These are phyloP conservation scores for Trichothecium roseum DNA, from an alignment of 2,329 filamentous ascomycete genomes.

Conservation along the genomic window DNA sequence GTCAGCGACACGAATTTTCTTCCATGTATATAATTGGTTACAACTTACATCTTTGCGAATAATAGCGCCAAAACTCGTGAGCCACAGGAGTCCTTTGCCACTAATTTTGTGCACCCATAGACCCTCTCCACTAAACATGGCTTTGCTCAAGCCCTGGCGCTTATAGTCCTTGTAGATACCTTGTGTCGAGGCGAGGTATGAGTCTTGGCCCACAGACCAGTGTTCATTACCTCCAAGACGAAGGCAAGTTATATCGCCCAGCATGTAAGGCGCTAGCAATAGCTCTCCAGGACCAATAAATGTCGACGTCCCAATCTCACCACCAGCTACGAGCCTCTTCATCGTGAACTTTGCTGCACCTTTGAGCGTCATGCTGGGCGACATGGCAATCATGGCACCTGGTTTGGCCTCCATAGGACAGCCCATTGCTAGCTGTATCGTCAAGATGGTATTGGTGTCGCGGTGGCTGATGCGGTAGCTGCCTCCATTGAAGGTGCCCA, in stretches of 20 bases:
- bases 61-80: conserved; percentile 90
- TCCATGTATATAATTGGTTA: too few relatives aligned
- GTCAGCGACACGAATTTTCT: conserved; percentile 7
- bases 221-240: conserved; percentile 59
- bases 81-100: conserved; percentile 74
- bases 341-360: conserved; percentile 76
- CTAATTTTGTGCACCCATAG: conserved; percentile 81
- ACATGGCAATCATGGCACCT: conserved; percentile 93
- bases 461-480: conserved; percentile 89
- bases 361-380: conserved; percentile 72
- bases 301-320: conserved; percentile 66
- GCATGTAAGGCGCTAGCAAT: conserved; percentile 64
- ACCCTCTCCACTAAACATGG: conserved; percentile 89
- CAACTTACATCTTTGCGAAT: conserved; percentile 78
- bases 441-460: conserved; percentile 82
- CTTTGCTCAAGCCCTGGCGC: conserved; percentile 75
- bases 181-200: conserved; percentile 76
- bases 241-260: conserved; percentile 81
- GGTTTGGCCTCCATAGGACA: conserved; percentile 76
- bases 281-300: conserved; percentile 89
- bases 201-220: conserved; percentile 82
- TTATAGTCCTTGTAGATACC: conserved; percentile 85
- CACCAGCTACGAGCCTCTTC: conserved; percentile 82
- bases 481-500: conserved; percentile 95
- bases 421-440: conserved; percentile 79